Conservation (phyloP, 257 asterid genomes). For the Solanum neorickii region DNA sequence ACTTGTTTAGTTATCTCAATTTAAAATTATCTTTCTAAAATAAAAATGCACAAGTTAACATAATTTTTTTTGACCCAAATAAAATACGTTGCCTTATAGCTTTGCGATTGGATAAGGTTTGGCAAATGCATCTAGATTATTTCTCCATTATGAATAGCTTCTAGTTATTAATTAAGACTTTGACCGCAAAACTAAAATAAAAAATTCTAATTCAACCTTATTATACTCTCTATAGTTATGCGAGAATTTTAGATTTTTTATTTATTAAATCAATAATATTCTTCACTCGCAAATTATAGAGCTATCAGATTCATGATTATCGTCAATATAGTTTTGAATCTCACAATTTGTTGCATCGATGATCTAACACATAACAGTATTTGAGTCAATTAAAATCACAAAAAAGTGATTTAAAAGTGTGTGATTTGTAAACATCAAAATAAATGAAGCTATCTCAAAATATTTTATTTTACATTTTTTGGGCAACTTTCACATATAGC, state of each 20-base stretch:
- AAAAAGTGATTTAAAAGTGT: neutral
- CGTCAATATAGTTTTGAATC: neutral
- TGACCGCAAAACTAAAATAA: neutral
- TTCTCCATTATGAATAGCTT: neutral
- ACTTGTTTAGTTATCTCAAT: neutral
- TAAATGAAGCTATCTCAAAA: neutral
- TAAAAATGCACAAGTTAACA: neutral
- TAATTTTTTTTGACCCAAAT: neutral
- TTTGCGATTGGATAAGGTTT: neutral
- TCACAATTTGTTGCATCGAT: neutral
- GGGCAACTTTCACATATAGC: too few species aligned
- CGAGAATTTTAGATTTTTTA: too few species aligned
- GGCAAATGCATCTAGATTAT: neutral
- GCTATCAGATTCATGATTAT: neutral
- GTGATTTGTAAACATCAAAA: neutral
- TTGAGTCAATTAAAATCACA: neutral
- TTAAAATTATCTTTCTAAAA: neutral
- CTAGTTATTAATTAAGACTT: neutral
- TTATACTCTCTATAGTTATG: too few species aligned
- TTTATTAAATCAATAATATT: neutral
- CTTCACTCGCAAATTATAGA: neutral
- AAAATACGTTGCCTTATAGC: neutral
- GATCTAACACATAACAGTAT: neutral
- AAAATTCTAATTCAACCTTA: neutral
- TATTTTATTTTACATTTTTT: neutral